Percentiles rank a stretch among this genome's conserved stretches.
Conservation (phyloP, 2,329 filamentous ascomycete species). For the Neofusicoccum parvum region DNA sequence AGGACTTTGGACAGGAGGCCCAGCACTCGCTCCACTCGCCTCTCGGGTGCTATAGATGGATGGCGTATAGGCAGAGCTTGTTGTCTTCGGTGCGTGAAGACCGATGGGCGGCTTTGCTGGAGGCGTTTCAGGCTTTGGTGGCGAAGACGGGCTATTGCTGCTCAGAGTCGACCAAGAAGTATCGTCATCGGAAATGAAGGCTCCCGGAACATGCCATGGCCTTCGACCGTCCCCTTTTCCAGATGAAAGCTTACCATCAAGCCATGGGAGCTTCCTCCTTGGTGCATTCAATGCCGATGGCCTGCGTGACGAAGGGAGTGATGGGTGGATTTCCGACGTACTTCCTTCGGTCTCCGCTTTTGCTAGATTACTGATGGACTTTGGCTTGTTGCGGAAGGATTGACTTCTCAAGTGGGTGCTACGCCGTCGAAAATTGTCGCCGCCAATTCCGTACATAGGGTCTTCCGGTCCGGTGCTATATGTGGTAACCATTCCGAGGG, state of each 20-base stretch:
- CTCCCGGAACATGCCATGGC: conserved; percentile 14
- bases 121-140: neutral
- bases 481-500: neutral
- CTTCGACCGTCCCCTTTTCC: neutral
- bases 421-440: conserved; percentile 1
- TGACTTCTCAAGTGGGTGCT: neutral
- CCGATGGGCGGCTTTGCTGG: neutral
- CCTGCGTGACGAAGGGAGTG: neutral
- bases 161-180: neutral
- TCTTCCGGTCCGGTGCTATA: conserved; percentile 1
- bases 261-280: conserved; percentile 22
- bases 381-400: neutral
- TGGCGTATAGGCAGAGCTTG: neutral
- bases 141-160: neutral
- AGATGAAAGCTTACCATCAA: conserved; percentile 11
- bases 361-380: neutral
- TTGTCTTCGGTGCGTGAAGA: neutral
- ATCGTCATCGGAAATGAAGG: conserved; percentile 16
- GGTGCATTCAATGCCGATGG: neutral
- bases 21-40: neutral
- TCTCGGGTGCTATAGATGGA: conserved; percentile 3
- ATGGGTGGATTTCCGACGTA: too few relatives aligned
- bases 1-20: neutral
- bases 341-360: too few relatives aligned
- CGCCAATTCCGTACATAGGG: neutral